These are phyloP conservation scores for Gymnopilus dilepis DNA, from an alignment of 768 basidiomycete genomes.

Conservation along the genomic window DNA sequence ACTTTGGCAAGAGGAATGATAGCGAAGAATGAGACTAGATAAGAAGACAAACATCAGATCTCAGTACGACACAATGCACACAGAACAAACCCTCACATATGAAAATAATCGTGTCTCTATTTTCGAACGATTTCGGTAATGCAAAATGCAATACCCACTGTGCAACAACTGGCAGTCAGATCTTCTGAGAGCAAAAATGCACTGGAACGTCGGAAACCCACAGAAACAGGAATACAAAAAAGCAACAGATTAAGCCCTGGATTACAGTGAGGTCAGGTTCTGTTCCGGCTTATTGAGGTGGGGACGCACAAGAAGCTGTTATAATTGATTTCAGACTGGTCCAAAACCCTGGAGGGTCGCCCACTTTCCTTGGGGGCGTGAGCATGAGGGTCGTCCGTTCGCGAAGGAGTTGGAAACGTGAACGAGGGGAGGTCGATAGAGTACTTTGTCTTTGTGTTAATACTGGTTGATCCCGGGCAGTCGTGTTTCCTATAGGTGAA, in stretches of 20 bases:
- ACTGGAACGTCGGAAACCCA: constrained; percentile 31
- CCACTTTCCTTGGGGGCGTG: constrained; percentile 45
- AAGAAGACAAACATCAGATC: constrained; percentile 6
- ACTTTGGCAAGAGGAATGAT: constrained; percentile 89
- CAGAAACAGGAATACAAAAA: constrained; percentile 74
- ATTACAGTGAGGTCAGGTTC: background rate
- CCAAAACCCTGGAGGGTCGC: constrained; percentile 47
- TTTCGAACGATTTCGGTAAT: constrained; percentile 38
- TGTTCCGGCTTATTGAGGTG: background rate
- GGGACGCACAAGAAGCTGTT: constrained; percentile 58
- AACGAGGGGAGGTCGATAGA: background rate
- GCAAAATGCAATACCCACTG: constrained; percentile 80
- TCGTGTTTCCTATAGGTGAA: constrained; percentile 4
- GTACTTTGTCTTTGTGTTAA: constrained; percentile 5
- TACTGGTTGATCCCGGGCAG: constrained; percentile 5
- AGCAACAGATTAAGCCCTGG: constrained; percentile 76
- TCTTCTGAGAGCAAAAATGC: background rate
- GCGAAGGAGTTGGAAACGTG: constrained; percentile 13
- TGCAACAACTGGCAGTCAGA: background rate
- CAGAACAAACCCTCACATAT: constrained; percentile 57
- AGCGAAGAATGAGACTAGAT: constrained; percentile 77
- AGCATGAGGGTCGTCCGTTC: constrained; percentile 32
- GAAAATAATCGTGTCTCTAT: constrained; percentile 67
- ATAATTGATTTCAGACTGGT: constrained; percentile 60
- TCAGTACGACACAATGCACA: background rate